Evolutionary conservation across 352 stramenopile genomes (phyloP).

Genomic region (Globisporangium canariense): DNA sequence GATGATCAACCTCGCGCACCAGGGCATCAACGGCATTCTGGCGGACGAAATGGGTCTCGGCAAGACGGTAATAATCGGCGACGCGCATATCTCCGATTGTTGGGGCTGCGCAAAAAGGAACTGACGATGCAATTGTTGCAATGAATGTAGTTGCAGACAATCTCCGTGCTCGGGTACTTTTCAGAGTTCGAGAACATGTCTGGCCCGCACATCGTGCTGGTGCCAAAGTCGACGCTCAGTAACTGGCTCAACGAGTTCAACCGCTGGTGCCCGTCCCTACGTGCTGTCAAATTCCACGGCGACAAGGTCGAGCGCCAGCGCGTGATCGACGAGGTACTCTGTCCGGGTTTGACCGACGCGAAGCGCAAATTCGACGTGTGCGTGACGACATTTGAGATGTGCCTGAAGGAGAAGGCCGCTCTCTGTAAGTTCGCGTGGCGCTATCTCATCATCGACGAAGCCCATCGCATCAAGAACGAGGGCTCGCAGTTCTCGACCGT

Average conservation of each 20-base stretch:
- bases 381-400: constrained; percentile 98
- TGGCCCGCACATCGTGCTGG: constrained; percentile 93
- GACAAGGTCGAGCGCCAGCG: constrained; percentile 87
- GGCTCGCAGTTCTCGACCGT: constrained; percentile 85
- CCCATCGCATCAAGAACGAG: constrained; percentile 89
- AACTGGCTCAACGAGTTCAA: constrained; percentile 94
- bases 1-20: constrained; percentile 98
- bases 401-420: constrained; percentile 85
- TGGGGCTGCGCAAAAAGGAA: no score
- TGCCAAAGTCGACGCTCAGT: constrained; percentile 92
- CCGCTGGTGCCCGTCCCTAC: constrained; percentile 90
- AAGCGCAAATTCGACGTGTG: constrained; percentile 96
- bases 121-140: no score
- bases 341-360: constrained; percentile 79
- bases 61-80: constrained; percentile 74
- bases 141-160: constrained; percentile 48
- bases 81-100: no score
- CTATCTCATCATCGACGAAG: constrained; percentile 87
- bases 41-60: constrained; percentile 98
- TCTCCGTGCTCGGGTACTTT: constrained; percentile 85
- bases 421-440: constrained; percentile 90
- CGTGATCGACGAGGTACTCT: constrained; percentile 88
- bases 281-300: constrained; percentile 92
- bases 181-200: constrained; percentile 79
- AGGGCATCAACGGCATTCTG: constrained; percentile 98